A percentile compares a stretch with the other conserved stretches of the same genome.
Evolutionary conservation across 345 rosid species (phyloP).

Genomic region (Crucihimalaya himalaica): DNA sequence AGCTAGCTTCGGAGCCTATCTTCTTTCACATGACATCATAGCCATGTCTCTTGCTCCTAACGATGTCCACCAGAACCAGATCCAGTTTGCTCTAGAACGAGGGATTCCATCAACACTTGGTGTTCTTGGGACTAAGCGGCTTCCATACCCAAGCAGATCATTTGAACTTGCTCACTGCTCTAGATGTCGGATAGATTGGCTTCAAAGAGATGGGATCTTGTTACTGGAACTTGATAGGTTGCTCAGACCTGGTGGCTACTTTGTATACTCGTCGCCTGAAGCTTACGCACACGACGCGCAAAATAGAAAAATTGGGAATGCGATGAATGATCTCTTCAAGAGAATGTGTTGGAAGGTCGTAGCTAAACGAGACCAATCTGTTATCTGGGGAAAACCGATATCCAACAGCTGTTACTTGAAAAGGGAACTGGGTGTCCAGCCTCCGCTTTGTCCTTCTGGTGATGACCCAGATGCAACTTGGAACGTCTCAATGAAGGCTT

Average conservation of each 20-base stretch:
- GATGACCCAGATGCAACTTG: slow-evolving; percentile 88
- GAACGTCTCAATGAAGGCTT: slow-evolving; percentile 88
- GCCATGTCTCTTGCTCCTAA: slow-evolving; percentile 98
- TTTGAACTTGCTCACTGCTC: slow-evolving; percentile 98
- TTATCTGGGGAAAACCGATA: slow-evolving; percentile 87
- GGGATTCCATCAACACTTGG: slow-evolving; percentile 96
- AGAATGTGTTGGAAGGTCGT: slow-evolving; percentile 95
- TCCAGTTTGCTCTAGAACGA: slow-evolving; percentile 94
- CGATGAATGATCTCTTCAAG: slow-evolving; percentile 75
- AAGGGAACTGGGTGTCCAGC: slow-evolving; percentile 62
- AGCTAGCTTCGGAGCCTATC: slow-evolving; percentile 99
- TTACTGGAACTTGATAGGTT: slow-evolving; percentile 89
- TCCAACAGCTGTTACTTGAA: slow-evolving; percentile 85
- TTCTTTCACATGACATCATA: slow-evolving; percentile 74
- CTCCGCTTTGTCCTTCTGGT: slow-evolving; percentile 74
- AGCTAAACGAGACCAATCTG: slow-evolving; percentile 78
- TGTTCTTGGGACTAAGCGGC: slow-evolving; percentile 92
- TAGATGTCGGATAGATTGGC: slow-evolving; percentile 97
- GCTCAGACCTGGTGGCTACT: slow-evolving; percentile 96
- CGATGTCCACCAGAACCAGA: slow-evolving; percentile 97
- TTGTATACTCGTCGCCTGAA: slow-evolving; percentile 97
- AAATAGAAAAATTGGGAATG: slow-evolving; percentile 77
- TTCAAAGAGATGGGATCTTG: slow-evolving; percentile 92
- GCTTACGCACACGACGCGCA: slow-evolving; percentile 90
- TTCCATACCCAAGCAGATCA: slow-evolving; percentile 97